phyloP scores from a whole-genome alignment of 768 basidiomycete genomes.

The Lepiota venenata region DNA sequence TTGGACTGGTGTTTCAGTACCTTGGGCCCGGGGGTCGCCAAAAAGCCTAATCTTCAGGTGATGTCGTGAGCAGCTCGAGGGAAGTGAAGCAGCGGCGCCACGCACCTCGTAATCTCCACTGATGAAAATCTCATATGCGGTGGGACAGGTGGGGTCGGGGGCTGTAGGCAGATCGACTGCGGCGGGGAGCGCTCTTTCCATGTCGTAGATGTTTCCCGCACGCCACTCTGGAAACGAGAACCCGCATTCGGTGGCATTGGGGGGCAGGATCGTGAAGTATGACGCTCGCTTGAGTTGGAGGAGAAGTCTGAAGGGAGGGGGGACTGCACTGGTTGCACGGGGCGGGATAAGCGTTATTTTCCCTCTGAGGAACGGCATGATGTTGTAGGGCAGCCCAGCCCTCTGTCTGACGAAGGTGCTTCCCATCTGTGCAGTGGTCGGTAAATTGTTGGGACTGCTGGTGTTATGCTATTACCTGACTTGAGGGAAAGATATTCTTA shows the following conservation, averaged over 20 bases:
- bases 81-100: neutral
- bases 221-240: conserved; percentile 55
- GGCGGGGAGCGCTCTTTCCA: conserved; percentile 50
- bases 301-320: conserved; percentile 32
- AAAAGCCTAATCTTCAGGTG: conserved; percentile 70
- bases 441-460: neutral
- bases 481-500: conserved; percentile 62
- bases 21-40: conserved; percentile 58
- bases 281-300: conserved; percentile 69
- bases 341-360: conserved; percentile 58
- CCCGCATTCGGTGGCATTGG: conserved; percentile 16
- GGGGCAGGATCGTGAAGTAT: conserved; percentile 69
- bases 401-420: conserved; percentile 65
- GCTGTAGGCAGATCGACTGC: conserved; percentile 44
- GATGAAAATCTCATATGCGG: conserved; percentile 65
- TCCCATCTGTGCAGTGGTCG: conserved; percentile 54
- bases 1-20: conserved; percentile 48
- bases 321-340: conserved; percentile 6
- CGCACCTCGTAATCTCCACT: conserved; percentile 82
- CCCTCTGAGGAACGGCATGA: conserved; percentile 65
- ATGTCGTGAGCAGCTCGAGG: conserved; percentile 2
- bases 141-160: conserved; percentile 39
- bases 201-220: conserved; percentile 81
- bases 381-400: conserved; percentile 90
- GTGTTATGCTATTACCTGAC: conserved; percentile 39